Conservation (phyloP, 345 rosid genomes). For the Corchorus capsularis region DNA sequence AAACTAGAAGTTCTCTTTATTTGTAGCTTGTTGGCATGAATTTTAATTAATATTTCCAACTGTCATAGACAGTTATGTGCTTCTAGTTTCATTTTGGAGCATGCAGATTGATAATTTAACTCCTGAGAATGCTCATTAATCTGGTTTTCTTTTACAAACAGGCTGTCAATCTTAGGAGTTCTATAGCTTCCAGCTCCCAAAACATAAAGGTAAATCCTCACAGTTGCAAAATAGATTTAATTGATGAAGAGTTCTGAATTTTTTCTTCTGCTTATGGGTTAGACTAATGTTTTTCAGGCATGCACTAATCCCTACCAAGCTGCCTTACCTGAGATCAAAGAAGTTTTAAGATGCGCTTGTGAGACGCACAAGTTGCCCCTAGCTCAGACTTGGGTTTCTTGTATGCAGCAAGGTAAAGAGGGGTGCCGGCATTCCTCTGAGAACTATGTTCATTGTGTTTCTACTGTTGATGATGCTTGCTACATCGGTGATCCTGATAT, state of each 20-base stretch:
- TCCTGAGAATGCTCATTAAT: slow-evolving; percentile 8
- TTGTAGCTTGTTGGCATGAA: not conserved
- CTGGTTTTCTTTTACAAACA: slow-evolving; percentile 33
- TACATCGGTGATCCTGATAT: slow-evolving; percentile 55
- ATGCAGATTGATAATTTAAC: not conserved
- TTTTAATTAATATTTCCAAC: not conserved
- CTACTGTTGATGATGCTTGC: slow-evolving; percentile 82
- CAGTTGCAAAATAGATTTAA: slow-evolving; percentile 15
- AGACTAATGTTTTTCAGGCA: slow-evolving; percentile 43
- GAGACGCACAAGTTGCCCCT: slow-evolving; percentile 77
- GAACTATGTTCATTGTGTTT: slow-evolving; percentile 69
- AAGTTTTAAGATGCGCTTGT: slow-evolving; percentile 72
- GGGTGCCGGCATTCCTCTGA: slow-evolving; percentile 81
- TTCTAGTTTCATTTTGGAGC: slow-evolving; percentile 1
- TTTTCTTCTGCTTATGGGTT: slow-evolving; percentile 20
- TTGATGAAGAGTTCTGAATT: not conserved
- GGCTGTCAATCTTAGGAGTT: slow-evolving; percentile 88
- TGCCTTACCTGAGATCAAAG: slow-evolving; percentile 74
- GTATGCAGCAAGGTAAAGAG: slow-evolving; percentile 72
- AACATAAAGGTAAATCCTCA: slow-evolving; percentile 54
- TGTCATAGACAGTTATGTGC: not conserved
- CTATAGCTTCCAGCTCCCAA: slow-evolving; percentile 39
- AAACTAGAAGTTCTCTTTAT: not conserved
- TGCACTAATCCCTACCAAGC: slow-evolving; percentile 55
- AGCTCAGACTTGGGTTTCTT: slow-evolving; percentile 87